Evolutionary conservation across 371 early-diverging fungal species (phyloP), one percentile per base, ranked within the genome.

Genomic region (Dichotomocladium elegans): DNA sequence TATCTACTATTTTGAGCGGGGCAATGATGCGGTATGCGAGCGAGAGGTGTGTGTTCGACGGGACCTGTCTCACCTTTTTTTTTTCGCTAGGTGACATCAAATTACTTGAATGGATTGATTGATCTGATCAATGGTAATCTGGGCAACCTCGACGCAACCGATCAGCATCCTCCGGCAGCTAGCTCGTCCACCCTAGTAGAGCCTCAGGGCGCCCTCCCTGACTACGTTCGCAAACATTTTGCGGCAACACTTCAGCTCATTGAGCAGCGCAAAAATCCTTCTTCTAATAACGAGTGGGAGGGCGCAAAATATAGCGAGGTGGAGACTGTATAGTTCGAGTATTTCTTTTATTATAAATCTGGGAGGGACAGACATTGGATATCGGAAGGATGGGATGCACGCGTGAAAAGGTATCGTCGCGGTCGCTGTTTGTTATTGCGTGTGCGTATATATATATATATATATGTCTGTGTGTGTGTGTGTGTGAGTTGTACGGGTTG

Each of bases 71-170:
- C n/a, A 7, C 10, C 17, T 37, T 37, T 3, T 9, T 12, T 33
- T 33, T 15, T 37, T 5, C 21, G 42, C 24, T 51, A 68, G 73
- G 62, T 95, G 9, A 89, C 92, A 21, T 82, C 85, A 47, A 90
- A 90, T 65, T 92, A 89, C 60, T 68, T 96, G 60, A 91, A 92
- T 66, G 89, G 91, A 17, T 72, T 96, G 60, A 90, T 96, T 58
- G 94, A 94, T 51, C 68, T 93, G 54, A 92, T 95, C 63, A 82
- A 85, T 55, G 82, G 85, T n/a, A 82, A 87, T 46, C 52, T 88
- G 22, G 65, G 73, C 35, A 82, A 80, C 54, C 81, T 89, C 70
- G 86, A 89, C 49, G 78, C 74, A 30, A 81, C 81, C 15, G 85
- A 70, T 63, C 85, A 72, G 63, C 84, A 80, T 56, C 86, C 74